Conservation (phyloP, 2,329 filamentous ascomycete species). For the Fusarium vanettenii region DNA sequence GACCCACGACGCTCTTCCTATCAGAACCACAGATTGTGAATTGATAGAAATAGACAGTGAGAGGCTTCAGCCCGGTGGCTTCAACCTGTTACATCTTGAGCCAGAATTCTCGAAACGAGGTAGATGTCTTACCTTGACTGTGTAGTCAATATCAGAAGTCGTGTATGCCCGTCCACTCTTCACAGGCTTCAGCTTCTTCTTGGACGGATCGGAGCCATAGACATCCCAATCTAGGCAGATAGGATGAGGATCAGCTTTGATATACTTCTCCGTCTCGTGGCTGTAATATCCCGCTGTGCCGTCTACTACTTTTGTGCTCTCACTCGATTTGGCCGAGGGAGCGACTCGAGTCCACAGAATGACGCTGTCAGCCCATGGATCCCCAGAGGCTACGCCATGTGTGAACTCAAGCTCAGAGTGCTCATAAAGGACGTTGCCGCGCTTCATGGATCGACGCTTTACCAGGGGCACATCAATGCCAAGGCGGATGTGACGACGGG, state of each 20-base stretch:
- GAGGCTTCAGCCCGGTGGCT: constrained; percentile 69
- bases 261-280: constrained; percentile 59
- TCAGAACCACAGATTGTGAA: constrained; percentile 75
- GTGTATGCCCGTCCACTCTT: constrained; percentile 73
- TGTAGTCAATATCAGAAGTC: constrained; percentile 80
- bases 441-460: constrained; percentile 31
- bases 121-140: constrained; percentile 67
- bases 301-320: constrained; percentile 49
- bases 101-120: rapidly evolving
- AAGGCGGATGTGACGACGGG: constrained; percentile 70
- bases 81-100: constrained; percentile 62
- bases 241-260: constrained; percentile 56
- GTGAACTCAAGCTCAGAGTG: constrained; percentile 66
- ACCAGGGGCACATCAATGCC: constrained; percentile 69
- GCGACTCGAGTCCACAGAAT: constrained; percentile 64
- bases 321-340: constrained; percentile 57
- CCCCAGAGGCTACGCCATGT: constrained; percentile 67
- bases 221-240: constrained; percentile 77
- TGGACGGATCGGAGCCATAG: constrained; percentile 52
- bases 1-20: constrained; percentile 70
- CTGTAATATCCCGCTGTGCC: constrained; percentile 58
- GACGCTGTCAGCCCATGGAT: constrained; percentile 68
- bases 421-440: constrained; percentile 6
- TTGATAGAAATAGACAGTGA: constrained; percentile 76
- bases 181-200: constrained; percentile 53